These are phyloP conservation scores for Floccularia luteovirens DNA, from an alignment of 768 basidiomycete species.

Conservation along the genomic window DNA sequence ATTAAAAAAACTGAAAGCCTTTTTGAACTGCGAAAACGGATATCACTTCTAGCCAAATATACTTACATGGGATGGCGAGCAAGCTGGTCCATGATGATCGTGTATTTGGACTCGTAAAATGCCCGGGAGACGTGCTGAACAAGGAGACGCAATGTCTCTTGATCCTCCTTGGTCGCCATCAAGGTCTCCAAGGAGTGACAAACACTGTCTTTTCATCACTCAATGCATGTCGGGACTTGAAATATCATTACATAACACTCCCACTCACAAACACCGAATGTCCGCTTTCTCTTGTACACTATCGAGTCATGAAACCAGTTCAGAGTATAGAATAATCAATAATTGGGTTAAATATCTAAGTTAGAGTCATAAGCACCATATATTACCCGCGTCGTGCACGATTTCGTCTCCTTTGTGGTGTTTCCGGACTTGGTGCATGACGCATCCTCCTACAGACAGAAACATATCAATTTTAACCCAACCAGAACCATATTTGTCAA, in stretches of 20 bases:
- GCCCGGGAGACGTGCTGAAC: conserved; percentile 90
- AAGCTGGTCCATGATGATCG: conserved; percentile 91
- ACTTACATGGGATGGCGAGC: conserved; percentile 93
- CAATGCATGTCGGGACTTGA: too few species aligned
- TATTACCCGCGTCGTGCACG: too few species aligned
- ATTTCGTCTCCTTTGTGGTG: neutral
- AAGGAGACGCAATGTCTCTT: conserved; percentile 76
- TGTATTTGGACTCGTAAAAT: conserved; percentile 91
- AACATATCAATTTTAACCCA: neutral
- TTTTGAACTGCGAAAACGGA: too few species aligned
- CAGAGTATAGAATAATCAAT: too few species aligned
- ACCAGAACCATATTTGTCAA: neutral
- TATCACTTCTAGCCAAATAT: conserved; percentile 18
- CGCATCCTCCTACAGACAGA: neutral
- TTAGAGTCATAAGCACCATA: too few species aligned
- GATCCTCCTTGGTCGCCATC: conserved; percentile 73
- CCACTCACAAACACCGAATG: too few species aligned
- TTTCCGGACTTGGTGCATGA: neutral
- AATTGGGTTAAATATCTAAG: too few species aligned
- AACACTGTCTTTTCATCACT: too few species aligned
- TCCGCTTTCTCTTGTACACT: too few species aligned
- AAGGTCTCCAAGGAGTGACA: too few species aligned
- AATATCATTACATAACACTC: too few species aligned
- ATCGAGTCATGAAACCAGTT: too few species aligned
- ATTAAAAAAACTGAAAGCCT: conserved; percentile 10